phyloP scores from a whole-genome alignment of 2,329 filamentous ascomycete genomes.

The Sclerotinia spermophila region DNA sequence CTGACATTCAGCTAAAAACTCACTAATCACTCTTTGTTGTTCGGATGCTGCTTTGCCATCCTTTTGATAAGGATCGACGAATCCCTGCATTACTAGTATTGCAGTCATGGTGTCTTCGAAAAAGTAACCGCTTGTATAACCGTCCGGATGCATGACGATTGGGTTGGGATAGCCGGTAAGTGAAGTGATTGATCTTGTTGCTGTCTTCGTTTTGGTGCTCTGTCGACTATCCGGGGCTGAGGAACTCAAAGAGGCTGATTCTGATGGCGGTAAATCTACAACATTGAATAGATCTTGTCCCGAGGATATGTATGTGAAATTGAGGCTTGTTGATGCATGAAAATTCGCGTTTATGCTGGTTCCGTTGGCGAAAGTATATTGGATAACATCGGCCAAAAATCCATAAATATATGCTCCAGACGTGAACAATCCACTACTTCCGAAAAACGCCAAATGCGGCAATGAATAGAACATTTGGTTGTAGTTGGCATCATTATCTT shows the following conservation, averaged over 20 bases:
- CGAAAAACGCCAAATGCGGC: slow-evolving; percentile 2
- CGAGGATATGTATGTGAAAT: slow-evolving; percentile 26
- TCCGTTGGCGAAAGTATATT: slow-evolving; percentile 40
- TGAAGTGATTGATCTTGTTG: slow-evolving; percentile 5
- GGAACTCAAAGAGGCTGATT: slow-evolving; percentile 8
- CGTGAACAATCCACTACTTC: slow-evolving; percentile 25
- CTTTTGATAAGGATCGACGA: slow-evolving; percentile 26
- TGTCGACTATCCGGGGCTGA: background rate
- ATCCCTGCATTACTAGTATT: slow-evolving; percentile 24
- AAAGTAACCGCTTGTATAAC: slow-evolving; percentile 28
- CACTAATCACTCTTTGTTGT: slow-evolving; percentile 13
- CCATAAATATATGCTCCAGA: slow-evolving; percentile 34
- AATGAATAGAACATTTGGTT: slow-evolving; percentile 39
- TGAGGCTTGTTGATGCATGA: slow-evolving; percentile 29
- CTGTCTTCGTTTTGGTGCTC: background rate
- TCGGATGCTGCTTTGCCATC: background rate
- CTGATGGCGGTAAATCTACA: slow-evolving; percentile 18
- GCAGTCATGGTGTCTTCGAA: slow-evolving; percentile 25
- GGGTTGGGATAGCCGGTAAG: slow-evolving; percentile 23
- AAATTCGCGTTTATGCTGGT: slow-evolving; percentile 34
- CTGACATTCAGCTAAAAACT: slow-evolving; percentile 13
- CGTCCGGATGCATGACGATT: slow-evolving; percentile 20
- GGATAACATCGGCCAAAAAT: slow-evolving; percentile 34
- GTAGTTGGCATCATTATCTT: slow-evolving; percentile 40
- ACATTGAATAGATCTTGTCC: slow-evolving; percentile 23